Conservation (phyloP, 1,284 basidiomycete genomes). For the Caloboletus firmus region DNA sequence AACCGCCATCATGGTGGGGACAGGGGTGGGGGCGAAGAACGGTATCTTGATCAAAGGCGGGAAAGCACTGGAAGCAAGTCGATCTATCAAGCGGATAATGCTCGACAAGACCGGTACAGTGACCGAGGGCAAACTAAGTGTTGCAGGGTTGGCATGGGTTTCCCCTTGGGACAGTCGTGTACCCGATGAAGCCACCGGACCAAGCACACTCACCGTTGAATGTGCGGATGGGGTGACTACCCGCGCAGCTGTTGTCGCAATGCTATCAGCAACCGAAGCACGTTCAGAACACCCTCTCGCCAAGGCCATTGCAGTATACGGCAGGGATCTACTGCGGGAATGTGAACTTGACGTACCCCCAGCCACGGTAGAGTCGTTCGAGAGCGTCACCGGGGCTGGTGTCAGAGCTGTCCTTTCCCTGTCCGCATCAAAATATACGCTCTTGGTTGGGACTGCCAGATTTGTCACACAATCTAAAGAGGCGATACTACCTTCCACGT, state of each 20-base stretch:
- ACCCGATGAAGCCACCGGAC: conserved; percentile 34
- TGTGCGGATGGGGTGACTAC: conserved; percentile 62
- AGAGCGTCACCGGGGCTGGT: conserved; percentile 88
- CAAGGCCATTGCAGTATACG: conserved; percentile 84
- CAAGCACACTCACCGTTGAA: conserved; percentile 47
- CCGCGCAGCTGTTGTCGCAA: conserved; percentile 68
- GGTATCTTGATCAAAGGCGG: conserved; percentile 99
- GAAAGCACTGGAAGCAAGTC: conserved; percentile 89
- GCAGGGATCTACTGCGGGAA: conserved; percentile 61
- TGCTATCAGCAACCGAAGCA: conserved; percentile 86
- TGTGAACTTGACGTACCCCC: conserved; percentile 38
- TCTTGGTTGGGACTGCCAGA: conserved; percentile 74
- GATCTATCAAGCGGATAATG: conserved; percentile 77
- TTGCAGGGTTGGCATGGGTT: conserved; percentile 79
- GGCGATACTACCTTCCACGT: conserved; percentile 53
- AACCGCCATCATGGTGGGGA: conserved; percentile 99
- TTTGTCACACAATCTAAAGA: conserved; percentile 62
- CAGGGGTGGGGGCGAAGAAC: conserved; percentile 94
- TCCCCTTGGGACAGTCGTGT: conserved; percentile 41
- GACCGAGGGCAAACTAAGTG: conserved; percentile 81
- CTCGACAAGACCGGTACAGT: conserved; percentile 99
- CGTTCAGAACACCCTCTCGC: conserved; percentile 96
- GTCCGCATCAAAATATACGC: conserved; percentile 46
- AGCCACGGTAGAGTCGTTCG: conserved; percentile 65
- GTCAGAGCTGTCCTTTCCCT: conserved; percentile 70